These are phyloP conservation scores for Trapa incisa DNA, from an alignment of 345 rosid species.

Conservation along the genomic window DNA sequence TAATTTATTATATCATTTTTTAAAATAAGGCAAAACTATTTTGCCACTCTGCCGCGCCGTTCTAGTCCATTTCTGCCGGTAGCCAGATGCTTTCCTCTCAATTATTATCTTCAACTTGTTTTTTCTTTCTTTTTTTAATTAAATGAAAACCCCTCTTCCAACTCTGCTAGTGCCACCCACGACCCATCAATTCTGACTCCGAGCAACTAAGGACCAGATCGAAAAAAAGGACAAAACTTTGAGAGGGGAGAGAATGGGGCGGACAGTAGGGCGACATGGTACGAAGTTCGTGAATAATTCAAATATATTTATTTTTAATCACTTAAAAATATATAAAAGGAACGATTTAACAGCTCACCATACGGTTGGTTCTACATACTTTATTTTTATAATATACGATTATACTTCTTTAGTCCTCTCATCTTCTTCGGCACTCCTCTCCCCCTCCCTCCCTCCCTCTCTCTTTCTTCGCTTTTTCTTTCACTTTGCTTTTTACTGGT, in stretches of 20 bases:
- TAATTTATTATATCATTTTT: too few species aligned
- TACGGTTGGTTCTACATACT: too few species aligned
- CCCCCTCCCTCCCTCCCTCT: neutral
- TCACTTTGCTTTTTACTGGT: neutral
- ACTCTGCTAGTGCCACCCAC: too few species aligned
- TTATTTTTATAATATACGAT: neutral
- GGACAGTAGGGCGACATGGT: too few species aligned
- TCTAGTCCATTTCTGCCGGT: neutral
- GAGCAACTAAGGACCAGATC: too few species aligned
- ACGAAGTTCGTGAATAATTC: too few species aligned
- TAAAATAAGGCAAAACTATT: neutral
- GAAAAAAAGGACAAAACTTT: too few species aligned
- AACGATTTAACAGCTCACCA: too few species aligned
- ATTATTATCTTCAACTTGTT: neutral
- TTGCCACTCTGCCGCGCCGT: neutral
- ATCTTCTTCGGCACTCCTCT: conserved; percentile 1
- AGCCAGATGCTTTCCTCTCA: neutral
- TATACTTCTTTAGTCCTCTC: neutral
- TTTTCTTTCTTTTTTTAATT: neutral
- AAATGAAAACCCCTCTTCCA: neutral
- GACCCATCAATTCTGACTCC: too few species aligned
- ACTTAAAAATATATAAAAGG: too few species aligned
- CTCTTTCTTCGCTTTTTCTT: neutral
- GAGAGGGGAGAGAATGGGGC: too few species aligned
- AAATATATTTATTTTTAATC: too few species aligned